These are phyloP conservation scores for Metarhizium humberi DNA, from an alignment of 2,329 filamentous ascomycete genomes.

Conservation along the genomic window DNA sequence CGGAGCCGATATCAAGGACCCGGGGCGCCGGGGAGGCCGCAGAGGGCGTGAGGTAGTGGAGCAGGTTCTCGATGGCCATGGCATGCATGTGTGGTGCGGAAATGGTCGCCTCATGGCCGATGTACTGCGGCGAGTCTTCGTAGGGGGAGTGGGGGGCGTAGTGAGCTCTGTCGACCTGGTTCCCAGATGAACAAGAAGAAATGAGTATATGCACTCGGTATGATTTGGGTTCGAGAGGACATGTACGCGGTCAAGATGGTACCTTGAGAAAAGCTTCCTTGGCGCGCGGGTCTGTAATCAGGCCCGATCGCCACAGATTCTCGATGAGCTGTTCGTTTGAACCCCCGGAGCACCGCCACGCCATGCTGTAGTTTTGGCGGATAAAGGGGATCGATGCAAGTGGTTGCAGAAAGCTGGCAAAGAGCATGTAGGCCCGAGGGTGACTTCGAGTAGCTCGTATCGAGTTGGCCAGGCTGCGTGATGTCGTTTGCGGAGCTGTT, in stretches of 20 bases:
- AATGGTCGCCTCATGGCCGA: conserved; percentile 48
- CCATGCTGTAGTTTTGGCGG: conserved; percentile 48
- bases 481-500: too few relatives aligned
- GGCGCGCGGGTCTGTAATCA: conserved; percentile 66
- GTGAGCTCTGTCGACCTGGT: conserved; percentile 76
- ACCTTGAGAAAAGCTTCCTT: conserved; percentile 63
- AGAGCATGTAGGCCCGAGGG: background rate
- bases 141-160: conserved; percentile 69
- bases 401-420: background rate
- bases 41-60: conserved; percentile 32
- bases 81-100: conserved; percentile 55
- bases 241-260: background rate
- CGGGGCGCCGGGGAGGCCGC: conserved; percentile 29
- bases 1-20: conserved; percentile 66
- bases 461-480: too few relatives aligned
- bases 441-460: background rate
- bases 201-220: background rate
- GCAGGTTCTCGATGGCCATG: conserved; percentile 39
- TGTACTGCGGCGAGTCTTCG: conserved; percentile 44
- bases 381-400: background rate
- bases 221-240: background rate
- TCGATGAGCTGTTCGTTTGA: conserved; percentile 68
- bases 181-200: background rate
- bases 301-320: conserved; percentile 61
- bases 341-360: conserved; percentile 74